phyloP scores from a whole-genome alignment of 306 rosid genomes.

The Vigna trinervia region DNA sequence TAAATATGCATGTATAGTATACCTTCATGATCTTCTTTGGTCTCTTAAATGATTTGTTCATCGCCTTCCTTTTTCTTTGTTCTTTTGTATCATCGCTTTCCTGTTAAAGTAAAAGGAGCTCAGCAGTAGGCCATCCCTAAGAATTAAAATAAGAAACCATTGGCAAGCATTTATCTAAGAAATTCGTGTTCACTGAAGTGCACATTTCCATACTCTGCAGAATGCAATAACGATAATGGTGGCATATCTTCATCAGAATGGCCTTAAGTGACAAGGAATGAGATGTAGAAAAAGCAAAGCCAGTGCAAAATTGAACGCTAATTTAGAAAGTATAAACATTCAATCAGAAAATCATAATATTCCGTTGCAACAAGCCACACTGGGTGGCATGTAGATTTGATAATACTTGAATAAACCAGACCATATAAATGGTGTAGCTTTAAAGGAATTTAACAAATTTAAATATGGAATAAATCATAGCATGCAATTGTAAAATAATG shows the following conservation, averaged over 20 bases:
- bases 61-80: conserved; percentile 47
- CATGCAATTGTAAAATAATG: conserved; percentile 15
- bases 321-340: not conserved
- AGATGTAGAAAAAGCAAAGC: not conserved
- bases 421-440: not conserved
- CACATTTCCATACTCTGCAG: not conserved
- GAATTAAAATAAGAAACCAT: not conserved
- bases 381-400: not conserved
- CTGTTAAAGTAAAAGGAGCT: conserved; percentile 44
- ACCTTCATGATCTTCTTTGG: conserved; percentile 51
- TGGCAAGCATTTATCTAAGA: not conserved
- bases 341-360: conserved; percentile 8
- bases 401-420: conserved; percentile 1
- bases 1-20: not conserved
- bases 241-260: not conserved
- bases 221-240: not conserved
- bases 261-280: not conserved
- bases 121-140: not conserved
- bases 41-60: conserved; percentile 47
- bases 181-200: not conserved
- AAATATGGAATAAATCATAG: not conserved
- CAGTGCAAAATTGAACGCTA: conserved; percentile 2
- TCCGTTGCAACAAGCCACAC: not conserved
- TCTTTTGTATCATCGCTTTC: conserved; percentile 40
- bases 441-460: not conserved